Evolutionary conservation across 129 eudicot genomes (phyloP), one percentile per base, ranked within the genome.

Genomic region (Saposhnikovia divaricata): DNA sequence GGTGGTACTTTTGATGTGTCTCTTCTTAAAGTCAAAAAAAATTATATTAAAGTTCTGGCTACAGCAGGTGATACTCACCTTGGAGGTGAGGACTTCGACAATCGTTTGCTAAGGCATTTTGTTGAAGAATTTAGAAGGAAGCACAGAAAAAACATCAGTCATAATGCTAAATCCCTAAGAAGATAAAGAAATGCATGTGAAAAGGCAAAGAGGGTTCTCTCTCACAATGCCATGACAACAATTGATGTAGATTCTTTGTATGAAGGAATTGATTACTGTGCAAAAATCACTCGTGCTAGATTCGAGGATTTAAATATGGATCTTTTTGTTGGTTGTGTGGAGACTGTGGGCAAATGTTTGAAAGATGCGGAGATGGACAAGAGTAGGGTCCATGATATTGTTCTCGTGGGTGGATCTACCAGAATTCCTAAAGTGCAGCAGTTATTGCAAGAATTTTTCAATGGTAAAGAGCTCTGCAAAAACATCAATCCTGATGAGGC

Each of bases 371-470:
- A 23, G 38, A 65, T 65, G 72, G 39, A 27, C 39, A 65, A 65
- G 39, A 2, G 5, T 28, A 9, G 39, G 16, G 39, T 65, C 18
- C 72, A 65, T 65, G 72, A 65, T 65, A 5, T 65, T 10, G 72
- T 27, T 28, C 72, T 65, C 25, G 72, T 65, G 39, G 72, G 72
- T 65, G 72, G 72, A 28, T 65, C 72, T 27, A 65, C 72, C 13
- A 10, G 72, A 11, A 65, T 65, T 28, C 39, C 72, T 3, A 65
- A 65, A 65, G 72, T 65, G 19, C 72, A 65, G 72, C 39, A 65
- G 39, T 18, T 65, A 27, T 13, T 28, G 39, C 38, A 27, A 28
- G 31, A 65, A 12, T 27, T 27, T 65, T 65, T 65, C 2, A 65
- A 27, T 27, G 72, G 72, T 16, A 65, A 65, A 16, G 72, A 65